These are phyloP conservation scores for Pezicula carpinea DNA, from an alignment of 2,329 filamentous ascomycete species.

Conservation along the genomic window DNA sequence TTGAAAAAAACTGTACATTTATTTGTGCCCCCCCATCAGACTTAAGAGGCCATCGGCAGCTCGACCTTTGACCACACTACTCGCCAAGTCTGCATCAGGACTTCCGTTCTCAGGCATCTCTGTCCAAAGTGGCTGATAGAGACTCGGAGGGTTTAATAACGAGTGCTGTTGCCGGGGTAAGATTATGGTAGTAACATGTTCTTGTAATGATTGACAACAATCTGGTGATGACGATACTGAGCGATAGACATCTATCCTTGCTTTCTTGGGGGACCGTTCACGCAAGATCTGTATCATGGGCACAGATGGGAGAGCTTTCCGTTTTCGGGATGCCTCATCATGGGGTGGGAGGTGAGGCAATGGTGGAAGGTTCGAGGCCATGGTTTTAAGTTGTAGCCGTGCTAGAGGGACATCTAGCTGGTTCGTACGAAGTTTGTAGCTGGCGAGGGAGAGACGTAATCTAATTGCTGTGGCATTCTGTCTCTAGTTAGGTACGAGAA, in stretches of 20 bases:
- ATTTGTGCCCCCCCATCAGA: slow-evolving; percentile 12
- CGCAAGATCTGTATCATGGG: background rate
- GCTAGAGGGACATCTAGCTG: slow-evolving; percentile 64
- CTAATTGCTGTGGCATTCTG: slow-evolving; percentile 62
- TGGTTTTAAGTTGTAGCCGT: slow-evolving; percentile 43
- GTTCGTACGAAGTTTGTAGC: slow-evolving; percentile 71
- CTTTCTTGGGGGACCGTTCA: background rate
- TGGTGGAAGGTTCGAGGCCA: slow-evolving; percentile 12
- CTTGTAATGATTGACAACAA: background rate
- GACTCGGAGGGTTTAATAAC: slow-evolving; percentile 3
- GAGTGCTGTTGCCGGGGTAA: slow-evolving; percentile 10
- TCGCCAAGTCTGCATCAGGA: slow-evolving; percentile 33
- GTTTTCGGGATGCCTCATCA: slow-evolving; percentile 17
- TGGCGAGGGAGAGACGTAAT: slow-evolving; percentile 64
- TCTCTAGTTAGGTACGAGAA: background rate
- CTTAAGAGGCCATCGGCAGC: slow-evolving; percentile 49
- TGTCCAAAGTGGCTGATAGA: slow-evolving; percentile 1
- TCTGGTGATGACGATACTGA: background rate
- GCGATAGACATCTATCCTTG: background rate
- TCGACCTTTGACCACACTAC: slow-evolving; percentile 42
- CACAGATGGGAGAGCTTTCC: slow-evolving; percentile 15
- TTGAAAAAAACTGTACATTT: background rate
- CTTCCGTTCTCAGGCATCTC: background rate
- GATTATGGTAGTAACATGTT: slow-evolving; percentile 8
- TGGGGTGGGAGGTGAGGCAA: slow-evolving; percentile 6